phyloP scores from a whole-genome alignment of 306 rosid species.

The Aeschynomene evenia region DNA sequence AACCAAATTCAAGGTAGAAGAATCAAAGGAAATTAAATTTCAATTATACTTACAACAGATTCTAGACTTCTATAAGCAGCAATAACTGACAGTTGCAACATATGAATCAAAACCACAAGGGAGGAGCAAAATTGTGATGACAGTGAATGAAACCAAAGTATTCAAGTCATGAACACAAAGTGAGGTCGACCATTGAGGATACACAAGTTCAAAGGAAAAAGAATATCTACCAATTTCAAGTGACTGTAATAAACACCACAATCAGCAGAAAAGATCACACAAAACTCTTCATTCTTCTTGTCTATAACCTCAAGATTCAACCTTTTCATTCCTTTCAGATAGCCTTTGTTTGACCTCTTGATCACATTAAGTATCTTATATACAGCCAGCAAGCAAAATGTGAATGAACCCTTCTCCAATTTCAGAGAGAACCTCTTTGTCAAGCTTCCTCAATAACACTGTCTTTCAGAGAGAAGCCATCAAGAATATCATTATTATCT shows the following conservation, averaged over 20 bases:
- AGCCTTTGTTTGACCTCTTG: constrained; percentile 27
- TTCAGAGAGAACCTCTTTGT: constrained; percentile 22
- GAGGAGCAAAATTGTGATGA: constrained; percentile 53
- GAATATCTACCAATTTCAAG: constrained; percentile 32
- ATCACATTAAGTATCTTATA: constrained; percentile 36
- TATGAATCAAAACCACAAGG: constrained; percentile 37
- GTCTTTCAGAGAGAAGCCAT: constrained; percentile 55
- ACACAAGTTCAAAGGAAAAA: constrained; percentile 11
- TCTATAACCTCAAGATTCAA: constrained; percentile 28
- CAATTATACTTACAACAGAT: constrained; percentile 32
- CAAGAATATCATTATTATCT: constrained; percentile 56
- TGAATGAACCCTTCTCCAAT: constrained; percentile 18
- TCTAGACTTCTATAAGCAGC: constrained; percentile 32
- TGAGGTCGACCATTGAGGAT: constrained; percentile 20
- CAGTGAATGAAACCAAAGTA: constrained; percentile 22
- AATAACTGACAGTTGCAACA: constrained; percentile 30
- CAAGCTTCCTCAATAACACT: constrained; percentile 53
- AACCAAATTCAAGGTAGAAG: not conserved
- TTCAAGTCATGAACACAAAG: constrained; percentile 29
- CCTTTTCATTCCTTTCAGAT: constrained; percentile 18
- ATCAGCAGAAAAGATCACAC: not conserved
- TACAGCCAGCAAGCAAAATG: constrained; percentile 34
- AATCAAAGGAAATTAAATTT: not conserved
- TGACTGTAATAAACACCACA: constrained; percentile 20
- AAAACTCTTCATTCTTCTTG: too few species aligned